Percentiles rank a stretch among this genome's conserved stretches.
Evolutionary conservation across 2,329 filamentous ascomycete genomes (phyloP).

Genomic region (Grosmannia penicillata): DNA sequence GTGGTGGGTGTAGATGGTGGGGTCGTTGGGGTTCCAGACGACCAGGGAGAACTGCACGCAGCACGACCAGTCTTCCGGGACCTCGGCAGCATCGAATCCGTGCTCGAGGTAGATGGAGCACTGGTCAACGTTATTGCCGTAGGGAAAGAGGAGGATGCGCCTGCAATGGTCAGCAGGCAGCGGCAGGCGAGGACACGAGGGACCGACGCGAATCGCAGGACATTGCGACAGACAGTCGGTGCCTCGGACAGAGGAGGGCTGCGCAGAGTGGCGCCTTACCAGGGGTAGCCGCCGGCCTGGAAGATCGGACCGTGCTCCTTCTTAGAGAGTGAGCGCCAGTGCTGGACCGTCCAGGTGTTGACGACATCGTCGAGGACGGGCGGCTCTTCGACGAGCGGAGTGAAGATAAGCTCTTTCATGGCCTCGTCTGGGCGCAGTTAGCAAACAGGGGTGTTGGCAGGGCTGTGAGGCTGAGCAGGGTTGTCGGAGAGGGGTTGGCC

Average conservation of each 20-base stretch:
- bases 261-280: slow-evolving; percentile 35
- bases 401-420: slow-evolving; percentile 69
- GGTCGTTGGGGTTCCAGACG: slow-evolving; percentile 86
- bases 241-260: not conserved
- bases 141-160: slow-evolving; percentile 91
- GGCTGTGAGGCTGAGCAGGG: not conserved
- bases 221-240: too few species aligned
- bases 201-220: too few species aligned
- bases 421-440: slow-evolving; percentile 49
- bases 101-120: slow-evolving; percentile 95
- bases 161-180: too few species aligned
- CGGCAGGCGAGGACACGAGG: too few species aligned
- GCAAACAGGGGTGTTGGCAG: slow-evolving; percentile 4
- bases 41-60: slow-evolving; percentile 94
- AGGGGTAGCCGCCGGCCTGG: slow-evolving; percentile 73
- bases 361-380: slow-evolving; percentile 62
- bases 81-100: slow-evolving; percentile 59
- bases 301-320: slow-evolving; percentile 84
- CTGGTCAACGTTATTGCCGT: slow-evolving; percentile 85
- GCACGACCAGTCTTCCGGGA: slow-evolving; percentile 89
- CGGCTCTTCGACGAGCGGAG: slow-evolving; percentile 58
- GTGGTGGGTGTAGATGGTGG: slow-evolving; percentile 68
- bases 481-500: not conserved
- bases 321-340: slow-evolving; percentile 63
- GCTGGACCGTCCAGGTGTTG: slow-evolving; percentile 75